Evolutionary conservation across 2,329 filamentous ascomycete genomes (phyloP).

Genomic region (Microdochium trichocladiopsis): DNA sequence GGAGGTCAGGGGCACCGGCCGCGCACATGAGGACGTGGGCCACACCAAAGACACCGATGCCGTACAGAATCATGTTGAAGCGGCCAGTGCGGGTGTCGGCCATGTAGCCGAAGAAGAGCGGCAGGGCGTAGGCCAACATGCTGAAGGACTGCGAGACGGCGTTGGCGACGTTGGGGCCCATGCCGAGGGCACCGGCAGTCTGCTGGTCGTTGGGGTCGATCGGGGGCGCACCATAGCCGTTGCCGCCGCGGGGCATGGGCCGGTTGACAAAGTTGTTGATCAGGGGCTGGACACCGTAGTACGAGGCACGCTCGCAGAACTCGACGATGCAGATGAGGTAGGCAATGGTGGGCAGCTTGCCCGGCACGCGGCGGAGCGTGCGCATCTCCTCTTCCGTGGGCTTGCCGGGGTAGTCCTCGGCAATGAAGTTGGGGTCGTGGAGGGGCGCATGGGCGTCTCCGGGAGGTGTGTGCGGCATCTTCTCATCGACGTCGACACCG

Average conservation of each 20-base stretch:
- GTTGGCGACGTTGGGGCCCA: slow-evolving; percentile 36
- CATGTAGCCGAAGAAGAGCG: slow-evolving; percentile 41
- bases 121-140: slow-evolving; percentile 50
- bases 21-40: slow-evolving; percentile 34
- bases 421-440: slow-evolving; percentile 29
- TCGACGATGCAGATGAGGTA: slow-evolving; percentile 42
- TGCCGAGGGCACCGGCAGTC: slow-evolving; percentile 39
- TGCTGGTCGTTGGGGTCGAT: slow-evolving; percentile 18
- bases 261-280: slow-evolving; percentile 49
- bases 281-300: slow-evolving; percentile 39
- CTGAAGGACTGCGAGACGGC: slow-evolving; percentile 43
- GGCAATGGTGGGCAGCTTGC: slow-evolving; percentile 30
- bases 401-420: slow-evolving; percentile 35
- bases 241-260: slow-evolving; percentile 32
- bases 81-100: slow-evolving; percentile 33
- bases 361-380: slow-evolving; percentile 37
- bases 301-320: slow-evolving; percentile 43
- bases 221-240: background rate
- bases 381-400: slow-evolving; percentile 36
- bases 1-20: slow-evolving; percentile 41
- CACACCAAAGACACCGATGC: slow-evolving; percentile 21
- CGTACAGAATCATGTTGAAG: slow-evolving; percentile 22
- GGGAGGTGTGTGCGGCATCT: slow-evolving; percentile 11
- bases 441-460: slow-evolving; percentile 14
- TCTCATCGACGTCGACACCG: slow-evolving; percentile 11